Percentiles rank a stretch among this genome's conserved stretches.
phyloP scores from a whole-genome alignment of 345 rosid genomes.

The Eucalyptus paniculata region DNA sequence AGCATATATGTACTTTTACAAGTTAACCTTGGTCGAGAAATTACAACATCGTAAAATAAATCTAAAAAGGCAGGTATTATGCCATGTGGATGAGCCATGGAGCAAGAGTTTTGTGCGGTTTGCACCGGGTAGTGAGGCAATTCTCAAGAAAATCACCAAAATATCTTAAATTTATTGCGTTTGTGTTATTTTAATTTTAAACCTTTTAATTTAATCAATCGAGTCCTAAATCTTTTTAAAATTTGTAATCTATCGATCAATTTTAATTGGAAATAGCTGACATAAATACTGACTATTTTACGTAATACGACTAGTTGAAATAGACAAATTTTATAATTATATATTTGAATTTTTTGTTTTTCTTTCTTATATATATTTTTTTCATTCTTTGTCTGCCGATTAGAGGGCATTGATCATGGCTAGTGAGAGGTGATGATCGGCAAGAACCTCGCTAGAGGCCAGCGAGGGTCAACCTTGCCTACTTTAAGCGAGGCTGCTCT shows the following conservation, averaged over 20 bases:
- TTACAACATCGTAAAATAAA: background rate
- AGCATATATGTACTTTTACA: background rate
- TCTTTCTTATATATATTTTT: no score
- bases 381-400: background rate
- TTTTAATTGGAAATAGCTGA: no score
- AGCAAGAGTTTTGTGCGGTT: background rate
- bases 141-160: background rate
- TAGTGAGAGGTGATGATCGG: background rate
- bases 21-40: background rate
- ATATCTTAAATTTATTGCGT: background rate
- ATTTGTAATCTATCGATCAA: no score
- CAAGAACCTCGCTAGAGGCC: rapidly evolving
- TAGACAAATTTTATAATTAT: no score
- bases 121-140: background rate
- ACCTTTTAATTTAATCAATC: background rate
- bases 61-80: background rate
- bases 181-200: background rate
- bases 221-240: background rate
- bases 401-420: background rate
- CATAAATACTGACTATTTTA: no score
- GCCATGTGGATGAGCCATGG: background rate
- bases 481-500: no score
- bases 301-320: rapidly evolving
- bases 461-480: background rate
- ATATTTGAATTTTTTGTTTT: no score